phyloP scores from a whole-genome alignment of 495 filamentous ascomycete species.

The Penicillium macrosclerotiorum region DNA sequence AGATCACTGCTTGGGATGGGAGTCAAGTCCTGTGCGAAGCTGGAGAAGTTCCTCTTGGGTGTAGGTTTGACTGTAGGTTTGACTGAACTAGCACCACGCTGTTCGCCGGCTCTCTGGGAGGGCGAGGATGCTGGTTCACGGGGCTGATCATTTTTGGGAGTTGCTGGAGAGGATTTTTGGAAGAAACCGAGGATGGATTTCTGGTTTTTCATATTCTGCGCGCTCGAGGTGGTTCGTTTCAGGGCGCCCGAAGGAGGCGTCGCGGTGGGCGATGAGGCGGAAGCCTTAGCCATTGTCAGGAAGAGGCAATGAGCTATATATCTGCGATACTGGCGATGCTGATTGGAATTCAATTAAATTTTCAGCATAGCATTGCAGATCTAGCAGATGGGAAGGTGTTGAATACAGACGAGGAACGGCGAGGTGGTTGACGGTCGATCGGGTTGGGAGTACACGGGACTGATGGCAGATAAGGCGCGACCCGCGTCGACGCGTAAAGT shows the following conservation, averaged over 20 bases:
- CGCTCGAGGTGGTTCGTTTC: slow-evolving; percentile 45
- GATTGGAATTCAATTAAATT: slow-evolving; percentile 2
- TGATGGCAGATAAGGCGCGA: slow-evolving; percentile 20
- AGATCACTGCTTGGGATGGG: slow-evolving; percentile 83
- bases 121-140: slow-evolving; percentile 42
- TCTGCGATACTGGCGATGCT: neutral
- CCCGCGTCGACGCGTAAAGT: slow-evolving; percentile 48
- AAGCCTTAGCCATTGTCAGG: slow-evolving; percentile 39
- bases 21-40: slow-evolving; percentile 53
- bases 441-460: neutral
- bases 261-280: slow-evolving; percentile 39
- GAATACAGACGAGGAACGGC: neutral
- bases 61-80: slow-evolving; percentile 29
- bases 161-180: slow-evolving; percentile 58
- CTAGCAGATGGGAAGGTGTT: too few relatives aligned
- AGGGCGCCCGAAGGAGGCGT: slow-evolving; percentile 39
- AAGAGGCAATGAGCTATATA: slow-evolving; percentile 6
- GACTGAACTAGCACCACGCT: slow-evolving; percentile 22
- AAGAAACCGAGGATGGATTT: slow-evolving; percentile 86
- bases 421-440: neutral
- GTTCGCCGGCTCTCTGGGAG: slow-evolving; percentile 39
- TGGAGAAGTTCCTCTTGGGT: slow-evolving; percentile 37
- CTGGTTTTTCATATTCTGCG: slow-evolving; percentile 65
- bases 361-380: neutral
- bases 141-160: slow-evolving; percentile 31